These are phyloP conservation scores for Thinopyrum elongatum DNA, from an alignment of 176 grass and related monocot genomes.

Conservation along the genomic window DNA sequence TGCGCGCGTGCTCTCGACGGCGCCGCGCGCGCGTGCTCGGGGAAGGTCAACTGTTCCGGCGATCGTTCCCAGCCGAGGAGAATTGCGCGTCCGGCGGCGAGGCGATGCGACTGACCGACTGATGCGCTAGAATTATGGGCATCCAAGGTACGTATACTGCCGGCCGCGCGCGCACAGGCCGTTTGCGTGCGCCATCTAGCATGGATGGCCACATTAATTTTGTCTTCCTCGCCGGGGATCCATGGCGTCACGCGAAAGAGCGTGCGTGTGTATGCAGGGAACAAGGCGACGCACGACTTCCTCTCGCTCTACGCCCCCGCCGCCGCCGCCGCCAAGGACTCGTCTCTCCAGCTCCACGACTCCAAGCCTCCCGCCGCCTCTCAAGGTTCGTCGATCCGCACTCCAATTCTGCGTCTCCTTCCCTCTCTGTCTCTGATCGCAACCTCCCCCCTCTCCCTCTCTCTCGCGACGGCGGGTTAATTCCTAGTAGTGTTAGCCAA, in stretches of 20 bases:
- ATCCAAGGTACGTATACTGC: conserved; percentile 55
- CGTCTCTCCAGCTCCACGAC: conserved; percentile 54
- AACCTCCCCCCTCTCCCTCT: neutral
- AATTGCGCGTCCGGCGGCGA: neutral
- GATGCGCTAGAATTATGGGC: conserved; percentile 46
- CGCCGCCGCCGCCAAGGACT: conserved; percentile 33
- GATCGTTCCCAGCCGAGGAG: neutral
- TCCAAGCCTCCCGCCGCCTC: conserved; percentile 37
- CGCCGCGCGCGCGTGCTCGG: neutral
- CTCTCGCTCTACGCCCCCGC: conserved; percentile 58
- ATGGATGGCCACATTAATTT: no score
- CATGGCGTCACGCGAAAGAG: neutral
- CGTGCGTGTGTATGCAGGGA: conserved; percentile 34
- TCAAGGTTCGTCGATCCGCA: conserved; percentile 37
- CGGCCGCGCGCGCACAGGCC: no score
- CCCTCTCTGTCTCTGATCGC: neutral
- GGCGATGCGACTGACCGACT: neutral
- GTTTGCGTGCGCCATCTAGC: neutral
- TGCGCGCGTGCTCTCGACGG: neutral
- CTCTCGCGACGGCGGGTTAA: neutral
- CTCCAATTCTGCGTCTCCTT: neutral
- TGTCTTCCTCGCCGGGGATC: neutral
- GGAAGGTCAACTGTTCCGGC: neutral
- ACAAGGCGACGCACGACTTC: conserved; percentile 81
- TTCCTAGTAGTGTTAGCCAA: neutral